Base-by-base conservation (phyloP, 306 rosid species). In the Dalbergia cochinchinensis region DNA sequence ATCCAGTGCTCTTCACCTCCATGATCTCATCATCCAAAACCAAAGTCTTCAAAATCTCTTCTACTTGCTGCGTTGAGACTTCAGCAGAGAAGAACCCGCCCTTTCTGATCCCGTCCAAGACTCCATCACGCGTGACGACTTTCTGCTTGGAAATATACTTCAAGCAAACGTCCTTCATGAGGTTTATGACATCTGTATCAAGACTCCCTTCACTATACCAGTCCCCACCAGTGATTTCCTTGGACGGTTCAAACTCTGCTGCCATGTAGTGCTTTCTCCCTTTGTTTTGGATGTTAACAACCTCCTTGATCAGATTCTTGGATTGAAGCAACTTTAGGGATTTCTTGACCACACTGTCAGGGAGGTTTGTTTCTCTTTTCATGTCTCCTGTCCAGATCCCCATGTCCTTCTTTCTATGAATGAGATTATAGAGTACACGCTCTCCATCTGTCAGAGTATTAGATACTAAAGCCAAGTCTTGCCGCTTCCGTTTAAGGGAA, bases 231-330 rank as follows among this genome's bases (percentile, higher is more conserved):
- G 91, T 88, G 78, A 90, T 77, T 57, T 90, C 97, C 83, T 81
- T 78, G 0, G 96, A 84, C 2, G 96, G 98, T 79, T 88, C 89
- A 59, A 94, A 92, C 41, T 92, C 94, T 9, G 82, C 22, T 7
- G 92, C 92, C 87, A 94, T 82, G 76, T 84, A 90, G 92, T 85
- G 92, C 85, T 92, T 92, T 72, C 78, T 89, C 48, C 88, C 89
- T 84, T 86, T 94, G 77, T 83, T 87, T 61, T 87, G 90, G 70
- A 90, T 80, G 69, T 84, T 88, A n/a, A 76, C 86, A 60, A 90
- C 94, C 71, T 90, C 90, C 82, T 90, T 91, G 78, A 92, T 87
- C 74, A 89, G 70, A 22, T 81, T 67, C 89, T 90, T 94, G 53
- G 82, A 41, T 45, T 50, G 80, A 65, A 94, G 98, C 19, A 74